Base-by-base conservation (phyloP, 805 yeast genomes). In the Yueomyces sinensis region DNA sequence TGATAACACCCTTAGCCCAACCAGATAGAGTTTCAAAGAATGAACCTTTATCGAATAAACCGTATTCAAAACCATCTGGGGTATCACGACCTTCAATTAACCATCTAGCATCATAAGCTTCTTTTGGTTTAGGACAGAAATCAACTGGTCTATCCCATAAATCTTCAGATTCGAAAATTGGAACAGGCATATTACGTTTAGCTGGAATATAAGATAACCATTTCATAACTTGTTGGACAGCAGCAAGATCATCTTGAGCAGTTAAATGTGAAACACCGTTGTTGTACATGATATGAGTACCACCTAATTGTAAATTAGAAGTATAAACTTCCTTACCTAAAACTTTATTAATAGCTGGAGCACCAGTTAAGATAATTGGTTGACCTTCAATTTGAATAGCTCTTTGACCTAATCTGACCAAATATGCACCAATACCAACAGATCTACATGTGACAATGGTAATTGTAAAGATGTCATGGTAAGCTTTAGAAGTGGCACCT, bases 361-460 rank as follows among this genome's bases (percentile, higher is more conserved):
- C 98, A 72, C 99, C 99, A 37, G 99, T 91, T 54, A 91, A 76
- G 47, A 91, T 89, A 49, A 91, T 84, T 37, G 99, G 98, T 64
- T 91, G 97, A 30, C 98, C 98, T 61, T 91, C 96, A 50, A 91
- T 82, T 66, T 91, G 99, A 51, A 91, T 87, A 30, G 97, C 94
- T 70, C 99, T 81, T 70, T 91, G 97, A 53, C 99, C 99, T 46
- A 91, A 72, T 63, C 99, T 81, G 29, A 91, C 98, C 57, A 91
- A 70, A 58, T 91, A 91, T 31, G 99, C 99, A 68, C 99, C 99
- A 59, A 91, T 91, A 78, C 99, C 99, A 52, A 91, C 99, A 34
- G 97, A 87, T 71, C 99, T 79, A 67, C 97, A 87, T n/a, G 98
- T 91, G 37, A 91, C 98, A 59, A 91, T 70, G n/a, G 98, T 89